Evolutionary conservation across 2,329 filamentous ascomycete genomes (phyloP).

Genomic region (Pezicula neosporulosa): DNA sequence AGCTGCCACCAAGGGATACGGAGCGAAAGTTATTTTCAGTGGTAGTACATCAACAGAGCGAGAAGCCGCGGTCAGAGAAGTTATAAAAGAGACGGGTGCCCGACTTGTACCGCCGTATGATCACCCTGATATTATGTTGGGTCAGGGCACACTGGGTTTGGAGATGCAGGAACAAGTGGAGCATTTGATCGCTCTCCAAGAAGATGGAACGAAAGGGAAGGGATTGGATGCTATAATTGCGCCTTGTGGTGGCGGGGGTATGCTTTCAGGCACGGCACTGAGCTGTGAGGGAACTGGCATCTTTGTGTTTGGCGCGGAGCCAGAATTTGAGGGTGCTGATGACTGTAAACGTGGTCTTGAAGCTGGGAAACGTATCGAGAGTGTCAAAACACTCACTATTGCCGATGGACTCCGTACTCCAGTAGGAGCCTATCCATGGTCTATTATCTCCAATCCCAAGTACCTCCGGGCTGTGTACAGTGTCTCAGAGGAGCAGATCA

Average conservation of each 20-base stretch:
- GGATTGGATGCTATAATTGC: conserved; percentile 71
- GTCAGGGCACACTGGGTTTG: conserved; percentile 85
- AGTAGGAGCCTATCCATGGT: conserved; percentile 73
- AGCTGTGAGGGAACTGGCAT: conserved; percentile 69
- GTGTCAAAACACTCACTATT: conserved; percentile 74
- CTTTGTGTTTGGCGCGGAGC: conserved; percentile 83
- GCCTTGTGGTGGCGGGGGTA: conserved; percentile 83
- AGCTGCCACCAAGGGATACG: conserved; percentile 74
- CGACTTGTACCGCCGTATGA: conserved; percentile 87
- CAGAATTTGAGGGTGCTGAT: conserved; percentile 77
- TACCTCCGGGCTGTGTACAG: conserved; percentile 69
- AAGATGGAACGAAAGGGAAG: conserved; percentile 18
- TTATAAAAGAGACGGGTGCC: conserved; percentile 70
- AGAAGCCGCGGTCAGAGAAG: conserved; percentile 68
- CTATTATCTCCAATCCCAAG: conserved; percentile 65
- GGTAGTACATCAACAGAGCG: conserved; percentile 79
- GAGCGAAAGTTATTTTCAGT: conserved; percentile 75
- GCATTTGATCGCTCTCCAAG: conserved; percentile 41
- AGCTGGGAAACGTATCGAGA: conserved; percentile 58
- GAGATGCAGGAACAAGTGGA: conserved; percentile 76
- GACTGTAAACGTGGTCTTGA: conserved; percentile 73
- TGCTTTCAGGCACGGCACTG: conserved; percentile 80
- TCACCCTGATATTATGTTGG: conserved; percentile 85
- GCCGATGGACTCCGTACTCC: conserved; percentile 88
- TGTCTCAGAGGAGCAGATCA: conserved; percentile 81